Evolutionary conservation across 306 rosid genomes (phyloP), one percentile per base, ranked within the genome.

Genomic region (Cyclanthera cordifolia): DNA sequence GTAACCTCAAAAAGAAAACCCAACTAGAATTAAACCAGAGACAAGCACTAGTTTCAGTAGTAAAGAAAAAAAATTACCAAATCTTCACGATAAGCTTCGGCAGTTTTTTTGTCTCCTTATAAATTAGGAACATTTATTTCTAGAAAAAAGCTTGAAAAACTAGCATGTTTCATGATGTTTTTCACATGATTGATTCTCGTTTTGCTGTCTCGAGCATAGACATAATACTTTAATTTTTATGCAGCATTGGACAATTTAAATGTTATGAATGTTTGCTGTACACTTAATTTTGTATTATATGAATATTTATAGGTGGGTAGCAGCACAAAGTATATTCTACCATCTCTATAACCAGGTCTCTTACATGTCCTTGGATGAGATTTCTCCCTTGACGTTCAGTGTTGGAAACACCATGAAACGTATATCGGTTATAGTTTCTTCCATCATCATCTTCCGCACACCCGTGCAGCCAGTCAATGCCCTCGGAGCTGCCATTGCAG

Each of bases 381-480:
- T 93, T 75, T 93, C 98, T 74, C 98, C 96, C 50, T 84, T 93
- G 85, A 93, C 98, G 16, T 89, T 93, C 65, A 93, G 98, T 84
- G 43, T 93, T 8, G 98, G 98, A 52, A 93, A 93, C 87, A 93
- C 98, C 82, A 89, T 93, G 98, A 93, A 93, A 77, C 93, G 98
- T 57, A 93, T 93, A 57, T 93, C 98, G 0, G 98, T 93, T 69
- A 93, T 89, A 2, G 95, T 93, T 49, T 89, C 98, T 59, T 93
- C 96, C 46, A 89, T 93, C 79, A 93, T 89, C 79, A 93, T 93
- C 82, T 93, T 93, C 90, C 88, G 30, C 60, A 93, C 96, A 0
- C 96, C 96, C n/a, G 86, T 93, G 80, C 98, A 89, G 79, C 96
- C 98, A 1, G 52, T 93, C 73, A 93, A 93, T 63, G 95, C 94